phyloP scores from a whole-genome alignment of 129 eudicot genomes.

The Helianthus tuberosus region DNA sequence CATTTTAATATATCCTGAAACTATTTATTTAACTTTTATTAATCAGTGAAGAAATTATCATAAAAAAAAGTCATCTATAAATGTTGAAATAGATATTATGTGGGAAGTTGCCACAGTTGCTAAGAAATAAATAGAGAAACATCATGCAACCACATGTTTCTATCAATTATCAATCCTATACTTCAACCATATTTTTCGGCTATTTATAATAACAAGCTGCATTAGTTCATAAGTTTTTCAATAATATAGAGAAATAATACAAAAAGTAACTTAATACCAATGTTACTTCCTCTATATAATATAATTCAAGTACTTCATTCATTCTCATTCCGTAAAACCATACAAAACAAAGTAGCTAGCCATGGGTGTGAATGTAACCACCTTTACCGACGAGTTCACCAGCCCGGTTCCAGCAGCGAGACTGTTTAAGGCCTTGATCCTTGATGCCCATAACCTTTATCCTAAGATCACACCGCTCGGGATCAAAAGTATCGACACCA shows the following conservation, averaged over 20 bases:
- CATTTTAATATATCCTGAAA: too few relatives aligned
- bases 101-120: slow-evolving; percentile 14
- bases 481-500: slow-evolving; percentile 36
- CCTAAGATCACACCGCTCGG: slow-evolving; percentile 47
- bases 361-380: slow-evolving; percentile 10
- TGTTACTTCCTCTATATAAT: slow-evolving; percentile 16
- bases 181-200: slow-evolving; percentile 31
- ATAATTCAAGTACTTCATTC: not conserved
- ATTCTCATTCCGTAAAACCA: not conserved
- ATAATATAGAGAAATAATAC: not conserved
- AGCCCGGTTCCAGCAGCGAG: slow-evolving; percentile 35
- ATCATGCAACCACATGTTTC: slow-evolving; percentile 6
- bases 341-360: not conserved
- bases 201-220: slow-evolving; percentile 17
- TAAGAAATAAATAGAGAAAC: slow-evolving; percentile 24
- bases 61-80: too few relatives aligned
- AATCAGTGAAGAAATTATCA: too few relatives aligned
- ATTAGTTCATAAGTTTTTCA: not conserved
- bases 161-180: not conserved
- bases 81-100: not conserved
- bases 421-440: slow-evolving; percentile 51
- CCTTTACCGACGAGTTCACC: slow-evolving; percentile 4
- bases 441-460: slow-evolving; percentile 42
- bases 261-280: not conserved
- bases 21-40: too few relatives aligned